Conservation (phyloP, 768 basidiomycete species). For the Asterophora lycoperdoides region DNA sequence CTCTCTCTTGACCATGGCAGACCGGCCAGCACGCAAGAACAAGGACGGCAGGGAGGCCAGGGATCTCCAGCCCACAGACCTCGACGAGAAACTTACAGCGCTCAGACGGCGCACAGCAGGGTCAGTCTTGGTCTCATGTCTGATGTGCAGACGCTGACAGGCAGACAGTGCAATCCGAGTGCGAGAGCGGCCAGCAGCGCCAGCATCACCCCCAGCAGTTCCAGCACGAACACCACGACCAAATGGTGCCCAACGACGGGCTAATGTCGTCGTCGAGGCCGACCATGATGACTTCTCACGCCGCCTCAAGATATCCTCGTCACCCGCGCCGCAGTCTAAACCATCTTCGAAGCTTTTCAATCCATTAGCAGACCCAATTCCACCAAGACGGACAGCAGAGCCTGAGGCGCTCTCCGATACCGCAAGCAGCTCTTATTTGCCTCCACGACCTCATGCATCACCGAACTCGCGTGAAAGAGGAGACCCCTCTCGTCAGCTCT, state of each 20-base stretch:
- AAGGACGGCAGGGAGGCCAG: constrained; percentile 32
- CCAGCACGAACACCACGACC: constrained; percentile 24
- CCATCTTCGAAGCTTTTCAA: constrained; percentile 58
- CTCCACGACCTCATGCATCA: constrained; percentile 24
- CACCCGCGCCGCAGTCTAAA: constrained; percentile 34
- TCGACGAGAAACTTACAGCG: constrained; percentile 60
- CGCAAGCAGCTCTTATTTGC: constrained; percentile 47
- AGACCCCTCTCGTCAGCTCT: constrained; percentile 55
- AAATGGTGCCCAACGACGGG: constrained; percentile 32
- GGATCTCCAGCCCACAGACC: constrained; percentile 40
- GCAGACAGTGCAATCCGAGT: constrained; percentile 39
- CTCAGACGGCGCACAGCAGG: constrained; percentile 61
- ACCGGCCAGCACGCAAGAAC: constrained; percentile 31
- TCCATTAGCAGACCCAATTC: constrained; percentile 66
- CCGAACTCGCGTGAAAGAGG: constrained; percentile 21
- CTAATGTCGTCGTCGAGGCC: constrained; percentile 37
- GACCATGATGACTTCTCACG: constrained; percentile 74
- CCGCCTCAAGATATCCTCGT: constrained; percentile 60
- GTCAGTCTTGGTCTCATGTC: constrained; percentile 31
- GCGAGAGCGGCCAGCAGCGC: constrained; percentile 29
- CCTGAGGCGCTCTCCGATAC: constrained; percentile 62
- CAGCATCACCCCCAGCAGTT: constrained; percentile 20
- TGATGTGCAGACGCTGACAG: neutral
- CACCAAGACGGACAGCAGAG: constrained; percentile 57
- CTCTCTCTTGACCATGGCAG: constrained; percentile 26